Evolutionary conservation across 306 rosid species (phyloP).

Genomic region (Hippophae gyantsensis): DNA sequence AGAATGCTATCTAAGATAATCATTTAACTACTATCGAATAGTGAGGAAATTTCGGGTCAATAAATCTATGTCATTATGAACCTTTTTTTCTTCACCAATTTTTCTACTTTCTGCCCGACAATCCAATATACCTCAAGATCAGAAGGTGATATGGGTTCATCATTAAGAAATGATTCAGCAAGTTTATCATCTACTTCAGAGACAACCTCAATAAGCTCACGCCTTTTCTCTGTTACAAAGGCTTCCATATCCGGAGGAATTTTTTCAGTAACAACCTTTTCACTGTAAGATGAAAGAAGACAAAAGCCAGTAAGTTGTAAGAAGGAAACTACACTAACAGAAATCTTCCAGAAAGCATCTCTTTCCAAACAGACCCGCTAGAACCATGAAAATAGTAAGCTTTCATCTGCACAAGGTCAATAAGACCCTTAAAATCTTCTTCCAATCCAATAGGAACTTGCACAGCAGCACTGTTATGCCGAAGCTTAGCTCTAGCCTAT

Average conservation of each 20-base stretch:
- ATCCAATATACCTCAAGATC: slow-evolving; percentile 64
- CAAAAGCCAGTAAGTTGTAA: slow-evolving; percentile 8
- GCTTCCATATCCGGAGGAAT: slow-evolving; percentile 74
- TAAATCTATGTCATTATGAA: neutral
- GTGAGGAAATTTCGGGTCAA: no score
- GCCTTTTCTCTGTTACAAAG: slow-evolving; percentile 77
- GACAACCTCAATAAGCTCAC: slow-evolving; percentile 75
- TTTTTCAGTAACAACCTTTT: slow-evolving; percentile 57
- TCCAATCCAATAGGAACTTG: slow-evolving; percentile 98
- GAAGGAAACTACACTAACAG: neutral
- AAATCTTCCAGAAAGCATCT: slow-evolving; percentile 1
- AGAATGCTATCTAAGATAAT: no score
- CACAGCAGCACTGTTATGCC: slow-evolving; percentile 91
- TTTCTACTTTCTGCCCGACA: neutral
- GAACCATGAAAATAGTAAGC: slow-evolving; percentile 81
- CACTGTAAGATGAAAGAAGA: slow-evolving; percentile 39
- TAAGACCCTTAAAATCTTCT: slow-evolving; percentile 81
- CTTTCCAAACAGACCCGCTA: slow-evolving; percentile 55
- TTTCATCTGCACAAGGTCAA: slow-evolving; percentile 85
- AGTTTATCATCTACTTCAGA: slow-evolving; percentile 95
- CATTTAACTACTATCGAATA: no score
- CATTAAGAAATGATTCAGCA: slow-evolving; percentile 87
- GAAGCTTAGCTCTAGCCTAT: slow-evolving; percentile 91
- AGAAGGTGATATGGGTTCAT: slow-evolving; percentile 65
- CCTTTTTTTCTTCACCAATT: neutral